A percentile compares a stretch with the other conserved stretches of the same genome.
These are phyloP conservation scores for Gossypium davidsonii DNA, from an alignment of 441 rosid species.

Conservation along the genomic window DNA sequence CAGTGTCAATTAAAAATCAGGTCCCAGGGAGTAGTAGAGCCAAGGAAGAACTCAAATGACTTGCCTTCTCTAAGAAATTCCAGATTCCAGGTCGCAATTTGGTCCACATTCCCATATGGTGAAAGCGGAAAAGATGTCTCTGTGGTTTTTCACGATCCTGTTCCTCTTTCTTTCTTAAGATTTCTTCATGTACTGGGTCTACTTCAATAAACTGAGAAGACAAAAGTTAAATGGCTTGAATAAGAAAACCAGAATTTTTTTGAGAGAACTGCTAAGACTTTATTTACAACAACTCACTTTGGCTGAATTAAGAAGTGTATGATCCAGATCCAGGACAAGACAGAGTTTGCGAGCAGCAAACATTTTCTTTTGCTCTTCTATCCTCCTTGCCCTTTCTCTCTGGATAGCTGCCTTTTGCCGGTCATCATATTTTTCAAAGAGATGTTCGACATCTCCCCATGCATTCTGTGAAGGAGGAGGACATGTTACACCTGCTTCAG, in stretches of 20 bases:
- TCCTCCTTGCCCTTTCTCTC: constrained; percentile 83
- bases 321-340: constrained; percentile 97
- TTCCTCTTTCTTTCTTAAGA: constrained; percentile 90
- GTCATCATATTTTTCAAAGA: constrained; percentile 87
- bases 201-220: constrained; percentile 74
- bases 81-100: constrained; percentile 96
- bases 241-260: constrained; percentile 3
- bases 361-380: constrained; percentile 95
- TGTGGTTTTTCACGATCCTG: constrained; percentile 82
- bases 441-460: constrained; percentile 92
- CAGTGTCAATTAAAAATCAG: constrained; percentile 10
- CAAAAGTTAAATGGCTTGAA: not conserved
- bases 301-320: constrained; percentile 98
- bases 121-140: constrained; percentile 84
- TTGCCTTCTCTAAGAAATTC: constrained; percentile 90
- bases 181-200: constrained; percentile 76
- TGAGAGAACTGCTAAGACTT: not conserved
- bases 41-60: constrained; percentile 5
- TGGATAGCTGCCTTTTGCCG: constrained; percentile 88
- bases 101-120: constrained; percentile 99
- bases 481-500: constrained; percentile 35
- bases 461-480: constrained; percentile 43
- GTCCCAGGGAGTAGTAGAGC: not conserved
- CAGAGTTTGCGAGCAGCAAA: constrained; percentile 80
- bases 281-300: constrained; percentile 42